Evolutionary conservation across 805 yeast species (phyloP).

Genomic region (Cyberlindnera americana): DNA sequence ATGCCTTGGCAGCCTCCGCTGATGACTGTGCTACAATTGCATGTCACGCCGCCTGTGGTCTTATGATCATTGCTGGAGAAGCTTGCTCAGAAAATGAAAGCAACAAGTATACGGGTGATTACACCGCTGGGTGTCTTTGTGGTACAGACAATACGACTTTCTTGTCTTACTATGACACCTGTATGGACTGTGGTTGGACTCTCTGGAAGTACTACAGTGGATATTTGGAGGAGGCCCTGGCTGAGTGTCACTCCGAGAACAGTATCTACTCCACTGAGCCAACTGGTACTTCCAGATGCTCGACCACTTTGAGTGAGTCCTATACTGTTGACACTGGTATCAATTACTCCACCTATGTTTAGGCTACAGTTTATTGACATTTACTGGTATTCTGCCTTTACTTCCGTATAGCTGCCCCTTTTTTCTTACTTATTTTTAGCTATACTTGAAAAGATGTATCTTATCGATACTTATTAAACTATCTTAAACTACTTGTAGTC

Average conservation of each 20-base stretch:
- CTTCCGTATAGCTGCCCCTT: too few species aligned
- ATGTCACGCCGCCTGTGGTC: conserved; percentile 33
- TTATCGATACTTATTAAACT: too few species aligned
- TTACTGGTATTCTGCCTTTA: background rate
- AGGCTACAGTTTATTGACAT: background rate
- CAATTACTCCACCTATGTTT: conserved; percentile 5
- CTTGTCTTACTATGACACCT: conserved; percentile 21
- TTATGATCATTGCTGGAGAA: conserved; percentile 29
- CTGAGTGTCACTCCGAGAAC: conserved; percentile 21
- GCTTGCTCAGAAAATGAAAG: conserved; percentile 19
- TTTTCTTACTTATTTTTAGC: too few species aligned
- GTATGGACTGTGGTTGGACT: conserved; percentile 38
- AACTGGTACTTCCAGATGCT: conserved; percentile 31
- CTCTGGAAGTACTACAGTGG: conserved; percentile 31
- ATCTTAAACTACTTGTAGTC: too few species aligned
- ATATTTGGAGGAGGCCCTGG: conserved; percentile 28
- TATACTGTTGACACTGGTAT: conserved; percentile 9
- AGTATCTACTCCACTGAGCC: conserved; percentile 22
- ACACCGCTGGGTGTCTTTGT: conserved; percentile 20
- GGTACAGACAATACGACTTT: conserved; percentile 18
- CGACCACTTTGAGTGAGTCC: conserved; percentile 22
- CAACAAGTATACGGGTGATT: conserved; percentile 13
- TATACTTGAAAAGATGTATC: too few species aligned
- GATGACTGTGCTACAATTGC: conserved; percentile 26
- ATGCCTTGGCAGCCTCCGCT: conserved; percentile 27